Evolutionary conservation across 345 rosid genomes (phyloP).

Genomic region (Moricandia moricandioides): DNA sequence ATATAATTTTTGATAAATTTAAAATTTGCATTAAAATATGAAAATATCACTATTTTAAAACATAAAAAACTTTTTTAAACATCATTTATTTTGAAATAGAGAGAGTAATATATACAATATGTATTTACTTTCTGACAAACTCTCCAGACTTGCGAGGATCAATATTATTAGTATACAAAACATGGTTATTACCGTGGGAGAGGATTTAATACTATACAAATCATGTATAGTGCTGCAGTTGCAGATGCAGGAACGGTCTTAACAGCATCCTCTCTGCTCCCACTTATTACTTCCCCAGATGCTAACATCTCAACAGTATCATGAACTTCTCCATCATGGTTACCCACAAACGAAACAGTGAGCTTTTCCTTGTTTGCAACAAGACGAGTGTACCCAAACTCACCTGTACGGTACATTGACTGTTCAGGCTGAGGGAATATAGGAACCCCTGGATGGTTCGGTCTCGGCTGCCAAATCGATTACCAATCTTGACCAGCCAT

Average conservation of each 20-base stretch:
- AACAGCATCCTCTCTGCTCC: conserved; percentile 22
- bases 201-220: too few species aligned
- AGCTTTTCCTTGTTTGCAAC: conserved; percentile 80
- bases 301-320: conserved; percentile 75
- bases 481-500: conserved; percentile 99
- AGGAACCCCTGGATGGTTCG: conserved; percentile 60
- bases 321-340: conserved; percentile 87
- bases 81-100: too few species aligned
- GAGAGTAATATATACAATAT: too few species aligned
- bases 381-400: conserved; percentile 87
- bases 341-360: conserved; percentile 73
- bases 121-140: too few species aligned
- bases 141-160: too few species aligned
- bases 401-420: conserved; percentile 82
- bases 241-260: conserved; percentile 21
- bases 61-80: too few species aligned
- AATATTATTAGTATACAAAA: too few species aligned
- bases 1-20: too few species aligned
- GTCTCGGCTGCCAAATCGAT: conserved; percentile 82
- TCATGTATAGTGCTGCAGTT: too few species aligned
- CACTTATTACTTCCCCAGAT: conserved; percentile 63
- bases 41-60: too few species aligned
- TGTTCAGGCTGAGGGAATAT: conserved; percentile 73
- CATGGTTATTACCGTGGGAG: too few species aligned
- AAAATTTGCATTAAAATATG: too few species aligned